These are phyloP conservation scores for Colletotrichum cordylinicola DNA, from an alignment of 2,329 filamentous ascomycete genomes.

Conservation along the genomic window DNA sequence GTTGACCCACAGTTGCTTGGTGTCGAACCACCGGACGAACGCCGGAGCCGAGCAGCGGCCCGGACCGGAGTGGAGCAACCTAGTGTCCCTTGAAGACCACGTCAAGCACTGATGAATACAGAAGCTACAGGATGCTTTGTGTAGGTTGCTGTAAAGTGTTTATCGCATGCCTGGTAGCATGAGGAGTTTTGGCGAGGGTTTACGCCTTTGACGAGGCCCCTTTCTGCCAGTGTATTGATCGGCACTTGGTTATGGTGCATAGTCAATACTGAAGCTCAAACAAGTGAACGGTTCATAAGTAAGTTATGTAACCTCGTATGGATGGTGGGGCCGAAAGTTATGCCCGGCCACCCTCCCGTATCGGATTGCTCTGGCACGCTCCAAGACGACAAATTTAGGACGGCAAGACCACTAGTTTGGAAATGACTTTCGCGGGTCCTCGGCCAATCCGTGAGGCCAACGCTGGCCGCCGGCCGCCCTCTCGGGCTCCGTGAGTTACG, in stretches of 20 bases:
- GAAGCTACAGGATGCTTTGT: neutral
- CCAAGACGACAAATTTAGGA: neutral
- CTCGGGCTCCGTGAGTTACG: neutral
- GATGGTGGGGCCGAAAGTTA: neutral
- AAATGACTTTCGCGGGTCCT: neutral
- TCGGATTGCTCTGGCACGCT: neutral
- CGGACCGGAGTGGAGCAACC: neutral
- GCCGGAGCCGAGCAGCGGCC: neutral
- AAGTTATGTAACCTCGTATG: neutral
- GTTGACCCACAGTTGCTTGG: neutral
- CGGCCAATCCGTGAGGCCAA: neutral
- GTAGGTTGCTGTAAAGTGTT: accelerated
- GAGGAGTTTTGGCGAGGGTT: neutral
- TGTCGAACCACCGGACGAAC: neutral
- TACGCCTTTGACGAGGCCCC: neutral
- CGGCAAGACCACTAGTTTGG: neutral
- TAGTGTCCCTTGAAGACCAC: neutral
- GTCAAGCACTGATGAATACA: neutral
- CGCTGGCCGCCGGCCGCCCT: neutral
- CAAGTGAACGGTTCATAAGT: neutral
- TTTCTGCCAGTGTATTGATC: neutral
- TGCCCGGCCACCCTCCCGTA: neutral
- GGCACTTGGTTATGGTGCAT: neutral
- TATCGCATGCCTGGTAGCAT: accelerated
- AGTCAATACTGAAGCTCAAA: neutral